Base-by-base conservation (phyloP, 1,139 yeast genomes). In the Casaregolazyma suthepensis region DNA sequence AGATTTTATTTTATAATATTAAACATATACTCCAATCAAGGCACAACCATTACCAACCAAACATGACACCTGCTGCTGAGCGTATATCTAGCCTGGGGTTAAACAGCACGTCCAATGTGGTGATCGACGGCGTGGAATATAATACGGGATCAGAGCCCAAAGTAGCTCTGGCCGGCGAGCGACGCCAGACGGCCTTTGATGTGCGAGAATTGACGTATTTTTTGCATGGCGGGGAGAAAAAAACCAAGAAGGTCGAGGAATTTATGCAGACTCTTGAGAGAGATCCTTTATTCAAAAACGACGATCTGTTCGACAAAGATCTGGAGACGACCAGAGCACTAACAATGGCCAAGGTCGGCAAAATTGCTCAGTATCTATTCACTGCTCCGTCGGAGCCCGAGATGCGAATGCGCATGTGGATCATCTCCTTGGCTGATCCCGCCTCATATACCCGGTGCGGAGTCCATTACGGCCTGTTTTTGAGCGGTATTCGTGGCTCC, bases 391-490 rank as follows among this genome's bases (percentile, higher is more conserved):
- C 69, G 50, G 72, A 72, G 53, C 73, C 72, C 43, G 71, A 64
- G 43, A 56, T 62, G 45, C 56, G 60, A 57, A 68, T 69, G 58
- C 65, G 79, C 54, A 60, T 78, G 49, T 67, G 76, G 3, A 57
- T 75, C 48, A 63, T 76, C 15, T 74, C 77, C 9, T 64, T 76
- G 54, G 67, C 75, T 59, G 85, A 86, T 65, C 79, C 87, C 47
- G 80, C 83, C 51, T 75, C 83, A 35, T 76, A 82, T 57, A 87
- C 93, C 20, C 77, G 89, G 57, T 69, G 82, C 46, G 87, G 87
- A 50, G 86, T 86, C 53, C 87, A 86, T 70, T 75, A 82, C 64
- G 90, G 89, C 5, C 75, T 86, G 55, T 86, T 85, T 66, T 75
- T 84, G 60, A 80, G 81, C 60, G 83, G 90, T 59, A 71, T 86